Base-by-base conservation (phyloP, 176 grass and related monocot genomes). In the Oryza longistaminata region DNA sequence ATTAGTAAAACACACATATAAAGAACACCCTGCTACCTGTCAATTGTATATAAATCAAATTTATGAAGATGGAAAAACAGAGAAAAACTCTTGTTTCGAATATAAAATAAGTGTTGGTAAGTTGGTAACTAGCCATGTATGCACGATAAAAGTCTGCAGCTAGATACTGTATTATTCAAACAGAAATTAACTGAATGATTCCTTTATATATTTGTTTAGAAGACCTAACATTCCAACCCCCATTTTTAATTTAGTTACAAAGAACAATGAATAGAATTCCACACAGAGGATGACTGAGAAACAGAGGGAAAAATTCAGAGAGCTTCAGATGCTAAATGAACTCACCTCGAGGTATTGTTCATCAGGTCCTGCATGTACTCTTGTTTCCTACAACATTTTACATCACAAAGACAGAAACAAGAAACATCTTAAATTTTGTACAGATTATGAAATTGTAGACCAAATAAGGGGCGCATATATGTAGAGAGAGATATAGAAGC, bases 291-390 rank as follows among this genome's bases (percentile, higher is more conserved):
- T 44, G 42, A 39, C 37, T 27, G 52, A 66, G 55, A 22, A 74
- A 66, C 55, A 35, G 46, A 71, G 27, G 73, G 27, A 66, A 79
- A 72, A 86, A 73, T 12, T 80, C 37, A 9, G 11, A 24, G 25
- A 64, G 12, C 65, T 73, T 81, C 17, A 19, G 55, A 66, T 77
- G 76, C 1, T 37, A 73, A 53, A 60, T 68, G 14, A 83, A 80
- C 73, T 79, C 69, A 91, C 92, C 84, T 94, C 84, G 75, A 67
- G 69, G 34, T 81, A 69, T 64, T 79, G 78, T 85, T 84, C 81
- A 82, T 81, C 62, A 83, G 77, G 66, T 34, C 85, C 77, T 7
- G 61, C 35, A 45, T 85, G 75, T 60, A 77, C 80, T 76, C 58
- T 87, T 66, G 84, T 89, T 91, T 73, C 89, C 92, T 94, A 62